Conservation (phyloP, 371 early-diverging fungal species). For the Mortierella sp. region DNA sequence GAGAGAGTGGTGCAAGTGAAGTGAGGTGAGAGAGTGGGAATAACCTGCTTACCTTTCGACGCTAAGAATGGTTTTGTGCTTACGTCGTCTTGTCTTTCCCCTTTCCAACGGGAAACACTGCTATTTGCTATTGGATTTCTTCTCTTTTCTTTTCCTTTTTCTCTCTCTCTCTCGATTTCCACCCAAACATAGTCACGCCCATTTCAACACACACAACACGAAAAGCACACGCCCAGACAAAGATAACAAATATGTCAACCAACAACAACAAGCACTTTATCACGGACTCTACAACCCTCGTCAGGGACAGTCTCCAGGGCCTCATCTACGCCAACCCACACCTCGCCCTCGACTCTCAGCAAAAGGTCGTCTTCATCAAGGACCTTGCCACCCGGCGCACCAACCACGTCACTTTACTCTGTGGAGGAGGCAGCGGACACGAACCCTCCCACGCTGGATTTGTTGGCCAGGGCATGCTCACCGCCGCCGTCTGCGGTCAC, state of each 20-base stretch:
- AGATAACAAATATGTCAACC: neutral
- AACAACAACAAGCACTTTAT: conserved; percentile 64
- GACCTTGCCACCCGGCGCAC: conserved; percentile 66
- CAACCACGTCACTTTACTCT: conserved; percentile 80
- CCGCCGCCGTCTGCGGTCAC: conserved; percentile 86
- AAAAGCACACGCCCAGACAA: neutral
- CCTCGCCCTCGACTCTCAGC: conserved; percentile 29
- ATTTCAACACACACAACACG: neutral
- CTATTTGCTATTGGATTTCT: neutral
- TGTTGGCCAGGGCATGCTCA: conserved; percentile 80
- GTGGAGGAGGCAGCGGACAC: conserved; percentile 86
- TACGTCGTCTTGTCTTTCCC: no score
- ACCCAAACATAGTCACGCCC: neutral
- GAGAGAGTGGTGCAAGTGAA: no score
- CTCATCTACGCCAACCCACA: conserved; percentile 64
- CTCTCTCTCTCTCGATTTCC: neutral
- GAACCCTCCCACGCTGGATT: conserved; percentile 87
- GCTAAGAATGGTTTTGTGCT: no score
- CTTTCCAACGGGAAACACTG: no score
- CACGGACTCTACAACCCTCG: conserved; percentile 63
- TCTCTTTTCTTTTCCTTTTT: neutral
- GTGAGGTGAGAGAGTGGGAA: no score
- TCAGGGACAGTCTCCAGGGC: conserved; percentile 66
- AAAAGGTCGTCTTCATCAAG: conserved; percentile 67
- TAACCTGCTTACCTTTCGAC: no score